These are phyloP conservation scores for Aspergillus bertholletiae DNA, from an alignment of 495 filamentous ascomycete genomes.

Conservation along the genomic window DNA sequence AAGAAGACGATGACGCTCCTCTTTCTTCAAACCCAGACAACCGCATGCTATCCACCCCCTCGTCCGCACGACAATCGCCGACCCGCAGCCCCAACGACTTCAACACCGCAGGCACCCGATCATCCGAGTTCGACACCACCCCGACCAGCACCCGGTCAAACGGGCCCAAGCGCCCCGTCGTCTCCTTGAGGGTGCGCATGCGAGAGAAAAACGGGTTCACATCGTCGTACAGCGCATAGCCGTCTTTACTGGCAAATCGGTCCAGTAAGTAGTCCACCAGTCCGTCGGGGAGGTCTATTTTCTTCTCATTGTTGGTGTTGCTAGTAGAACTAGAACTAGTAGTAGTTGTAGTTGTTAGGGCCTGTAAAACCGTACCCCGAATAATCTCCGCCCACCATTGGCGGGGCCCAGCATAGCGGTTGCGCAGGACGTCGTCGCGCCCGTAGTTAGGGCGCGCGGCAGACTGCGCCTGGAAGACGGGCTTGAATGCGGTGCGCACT, in stretches of 20 bases:
- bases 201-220: constrained; percentile 49
- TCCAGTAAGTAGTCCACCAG: constrained; percentile 53
- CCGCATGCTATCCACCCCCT: constrained; percentile 26
- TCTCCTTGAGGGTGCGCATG: constrained; percentile 32
- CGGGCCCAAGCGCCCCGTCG: neutral
- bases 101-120: constrained; percentile 60
- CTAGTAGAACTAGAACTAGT: too few relatives aligned
- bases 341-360: neutral
- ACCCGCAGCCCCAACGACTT: constrained; percentile 58
- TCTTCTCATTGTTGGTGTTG: too few relatives aligned
- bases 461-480: constrained; percentile 49
- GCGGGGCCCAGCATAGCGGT: constrained; percentile 46
- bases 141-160: constrained; percentile 51
- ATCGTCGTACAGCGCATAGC: constrained; percentile 57
- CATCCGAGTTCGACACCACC: constrained; percentile 75
- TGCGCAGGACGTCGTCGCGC: constrained; percentile 36
- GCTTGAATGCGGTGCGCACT: constrained; percentile 35
- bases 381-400: constrained; percentile 72
- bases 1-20: neutral
- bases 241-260: constrained; percentile 58
- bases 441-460: constrained; percentile 66
- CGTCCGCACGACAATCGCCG: constrained; percentile 33
- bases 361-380: constrained; percentile 25
- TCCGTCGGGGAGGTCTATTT: constrained; percentile 27
- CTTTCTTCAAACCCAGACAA: constrained; percentile 42